Evolutionary conservation across 306 rosid genomes (phyloP).

Genomic region (Quercus engelmannii): DNA sequence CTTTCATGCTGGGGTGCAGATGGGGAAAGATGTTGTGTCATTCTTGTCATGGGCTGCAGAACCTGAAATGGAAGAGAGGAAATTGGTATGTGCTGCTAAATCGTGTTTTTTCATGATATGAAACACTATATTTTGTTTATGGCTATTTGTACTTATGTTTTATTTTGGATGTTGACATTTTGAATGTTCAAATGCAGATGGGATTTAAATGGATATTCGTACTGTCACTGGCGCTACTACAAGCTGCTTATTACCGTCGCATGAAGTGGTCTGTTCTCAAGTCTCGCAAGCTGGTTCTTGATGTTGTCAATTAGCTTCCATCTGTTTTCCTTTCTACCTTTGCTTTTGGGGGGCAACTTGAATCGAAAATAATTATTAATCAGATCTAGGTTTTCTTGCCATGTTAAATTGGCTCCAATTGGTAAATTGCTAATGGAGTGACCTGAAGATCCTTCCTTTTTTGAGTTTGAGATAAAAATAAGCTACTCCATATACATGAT

Average conservation of each 20-base stretch:
- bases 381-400: slow-evolving; percentile 42
- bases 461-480: slow-evolving; percentile 50
- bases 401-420: slow-evolving; percentile 36
- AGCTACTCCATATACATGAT: slow-evolving; percentile 35
- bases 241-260: slow-evolving; percentile 93
- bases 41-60: slow-evolving; percentile 96
- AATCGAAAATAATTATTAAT: slow-evolving; percentile 56
- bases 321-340: slow-evolving; percentile 24
- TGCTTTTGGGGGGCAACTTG: slow-evolving; percentile 30
- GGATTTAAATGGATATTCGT: slow-evolving; percentile 99
- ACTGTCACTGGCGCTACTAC: slow-evolving; percentile 84
- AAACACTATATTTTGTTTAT: neutral
- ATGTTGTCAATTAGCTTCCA: slow-evolving; percentile 77
- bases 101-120: neutral
- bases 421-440: slow-evolving; percentile 45
- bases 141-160: neutral
- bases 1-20: slow-evolving; percentile 42
- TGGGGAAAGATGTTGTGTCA: slow-evolving; percentile 93
- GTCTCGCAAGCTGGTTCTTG: slow-evolving; percentile 97
- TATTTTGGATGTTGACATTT: neutral
- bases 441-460: slow-evolving; percentile 41
- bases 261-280: slow-evolving; percentile 86
- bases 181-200: slow-evolving; percentile 56
- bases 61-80: slow-evolving; percentile 99
- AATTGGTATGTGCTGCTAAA: slow-evolving; percentile 56